Evolutionary conservation across 495 filamentous ascomycete genomes (phyloP), one percentile per base, ranked within the genome.

Genomic region (Glutinoglossum americanum): DNA sequence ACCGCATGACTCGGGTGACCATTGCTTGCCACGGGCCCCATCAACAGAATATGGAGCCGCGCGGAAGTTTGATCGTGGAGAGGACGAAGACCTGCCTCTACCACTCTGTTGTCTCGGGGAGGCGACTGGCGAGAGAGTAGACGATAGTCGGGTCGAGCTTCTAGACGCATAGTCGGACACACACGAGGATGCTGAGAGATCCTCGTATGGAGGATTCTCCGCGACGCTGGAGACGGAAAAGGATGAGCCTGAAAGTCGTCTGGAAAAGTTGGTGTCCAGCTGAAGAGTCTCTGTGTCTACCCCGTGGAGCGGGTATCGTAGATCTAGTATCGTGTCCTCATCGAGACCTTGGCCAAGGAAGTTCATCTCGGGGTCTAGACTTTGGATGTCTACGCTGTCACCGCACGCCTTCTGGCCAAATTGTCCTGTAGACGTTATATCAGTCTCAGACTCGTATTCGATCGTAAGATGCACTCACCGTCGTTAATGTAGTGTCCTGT

Each of bases 1-100:
- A 2, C 9, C 74, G 64, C 74, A 82, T 19, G 77, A 83, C 23
- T 79, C 82, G 13, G 81, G 84, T 25, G 81, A 84, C 82, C 82
- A 85, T 59, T 82, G 71, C 70, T 85, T 84, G 64, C 75, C 80
- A 57, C 80, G 72, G 44, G 72, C 71, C 41, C 65, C 70, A 33
- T 81, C 80, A 57, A 81, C 72, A 23, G 68, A 76, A 63, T 86
- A 84, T 21, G 82, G 81, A 27, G 74, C 77, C 33, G 80, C 72
- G 60, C 82, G 76, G 67, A 81, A 72, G 49, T 71, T 76, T 51
- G 76, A 76, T 56, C 81, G 74, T 58, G 82, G 78, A 30, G 81
- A 82, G 51, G 82, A 80, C 47, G 81, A 84, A 0, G 79, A 77
- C 56, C 65, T 70, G 37, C 49, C 49, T 17, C 30, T 25, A 5